phyloP scores from a whole-genome alignment of 345 rosid genomes.

The Ceriops decandra region DNA sequence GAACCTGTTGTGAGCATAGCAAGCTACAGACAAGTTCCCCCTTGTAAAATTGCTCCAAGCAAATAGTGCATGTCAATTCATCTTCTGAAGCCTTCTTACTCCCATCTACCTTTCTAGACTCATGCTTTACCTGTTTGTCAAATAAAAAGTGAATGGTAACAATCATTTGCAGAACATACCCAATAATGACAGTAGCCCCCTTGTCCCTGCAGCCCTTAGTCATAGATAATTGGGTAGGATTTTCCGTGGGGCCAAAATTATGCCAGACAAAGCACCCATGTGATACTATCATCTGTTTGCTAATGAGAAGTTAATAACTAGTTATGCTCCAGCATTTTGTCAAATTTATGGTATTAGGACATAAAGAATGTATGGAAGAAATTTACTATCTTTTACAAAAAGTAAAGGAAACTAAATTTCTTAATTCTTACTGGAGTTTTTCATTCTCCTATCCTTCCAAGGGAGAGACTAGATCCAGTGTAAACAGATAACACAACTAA shows the following conservation, averaged over 20 bases:
- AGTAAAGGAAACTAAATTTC: no score
- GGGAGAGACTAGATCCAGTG: background rate
- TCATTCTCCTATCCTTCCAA: background rate
- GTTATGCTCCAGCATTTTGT: no score
- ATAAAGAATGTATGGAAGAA: no score
- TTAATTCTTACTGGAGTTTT: background rate
- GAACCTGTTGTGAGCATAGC: conserved; percentile 75
- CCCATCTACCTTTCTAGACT: conserved; percentile 34
- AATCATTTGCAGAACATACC: background rate
- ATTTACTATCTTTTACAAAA: no score
- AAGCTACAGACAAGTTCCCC: conserved; percentile 70
- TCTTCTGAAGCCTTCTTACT: conserved; percentile 41
- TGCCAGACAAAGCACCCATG: no score
- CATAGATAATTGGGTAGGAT: background rate
- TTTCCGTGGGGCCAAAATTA: no score
- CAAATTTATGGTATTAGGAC: no score
- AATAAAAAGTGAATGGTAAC: background rate
- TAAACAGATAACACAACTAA: background rate
- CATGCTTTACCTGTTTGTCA: conserved; percentile 42
- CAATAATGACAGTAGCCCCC: background rate
- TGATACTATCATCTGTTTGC: no score
- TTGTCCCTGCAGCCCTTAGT: background rate
- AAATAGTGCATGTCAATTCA: conserved; percentile 61
- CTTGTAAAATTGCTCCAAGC: conserved; percentile 63
- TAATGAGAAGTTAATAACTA: no score